Evolutionary conservation across 2,329 filamentous ascomycete species (phyloP).

Genomic region (Colletotrichum viniferum): DNA sequence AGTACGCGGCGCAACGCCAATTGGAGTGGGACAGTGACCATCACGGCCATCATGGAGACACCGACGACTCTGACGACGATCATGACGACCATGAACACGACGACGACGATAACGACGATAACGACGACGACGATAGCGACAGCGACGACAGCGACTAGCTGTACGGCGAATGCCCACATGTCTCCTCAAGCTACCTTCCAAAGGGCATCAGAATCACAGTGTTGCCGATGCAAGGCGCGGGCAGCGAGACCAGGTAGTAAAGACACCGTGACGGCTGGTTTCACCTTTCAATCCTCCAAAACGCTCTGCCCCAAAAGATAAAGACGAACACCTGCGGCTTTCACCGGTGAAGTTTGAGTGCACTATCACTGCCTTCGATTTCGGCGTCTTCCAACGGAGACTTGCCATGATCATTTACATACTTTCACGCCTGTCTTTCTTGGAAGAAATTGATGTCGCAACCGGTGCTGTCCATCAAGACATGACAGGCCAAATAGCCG

Average conservation of each 20-base stretch:
- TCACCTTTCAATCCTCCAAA: neutral
- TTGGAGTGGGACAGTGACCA: no score
- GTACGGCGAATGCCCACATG: neutral
- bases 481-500: neutral
- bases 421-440: neutral
- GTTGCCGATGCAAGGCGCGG: neutral
- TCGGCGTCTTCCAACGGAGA: neutral
- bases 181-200: neutral
- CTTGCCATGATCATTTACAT: neutral
- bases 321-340: neutral
- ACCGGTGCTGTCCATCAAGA: neutral
- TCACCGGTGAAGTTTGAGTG: rapidly evolving
- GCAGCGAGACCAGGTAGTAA: rapidly evolving
- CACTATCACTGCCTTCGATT: neutral
- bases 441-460: neutral
- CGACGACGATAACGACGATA: rapidly evolving
- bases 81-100: neutral
- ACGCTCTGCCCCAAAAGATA: neutral
- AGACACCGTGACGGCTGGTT: neutral
- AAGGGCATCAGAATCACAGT: neutral
- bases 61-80: neutral
- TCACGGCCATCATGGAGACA: neutral
- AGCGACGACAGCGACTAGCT: neutral
- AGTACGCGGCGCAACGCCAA: neutral
- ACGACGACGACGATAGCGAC: neutral